Conservation (phyloP, 2,329 filamentous ascomycete genomes). For the Calonectria honghensis region DNA sequence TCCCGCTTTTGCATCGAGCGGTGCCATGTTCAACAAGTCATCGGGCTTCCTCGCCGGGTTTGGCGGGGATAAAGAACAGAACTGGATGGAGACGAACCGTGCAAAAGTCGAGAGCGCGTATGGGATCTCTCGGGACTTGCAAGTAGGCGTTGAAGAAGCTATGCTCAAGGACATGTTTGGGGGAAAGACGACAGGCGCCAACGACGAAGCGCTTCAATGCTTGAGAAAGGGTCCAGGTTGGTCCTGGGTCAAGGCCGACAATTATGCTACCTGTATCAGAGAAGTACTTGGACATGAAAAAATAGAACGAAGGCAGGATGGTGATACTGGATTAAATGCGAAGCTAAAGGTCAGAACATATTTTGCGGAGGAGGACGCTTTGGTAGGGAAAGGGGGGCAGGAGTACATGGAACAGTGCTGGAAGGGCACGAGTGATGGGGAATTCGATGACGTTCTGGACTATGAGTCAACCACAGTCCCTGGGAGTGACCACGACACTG, state of each 20-base stretch:
- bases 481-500: constrained; percentile 43
- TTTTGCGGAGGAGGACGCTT: constrained; percentile 42
- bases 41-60: constrained; percentile 25
- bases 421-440: constrained; percentile 30
- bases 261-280: constrained; percentile 40
- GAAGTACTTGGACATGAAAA: constrained; percentile 33
- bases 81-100: constrained; percentile 35
- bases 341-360: constrained; percentile 40
- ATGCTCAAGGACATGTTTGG: constrained; percentile 42
- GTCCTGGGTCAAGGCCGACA: constrained; percentile 41
- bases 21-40: constrained; percentile 34
- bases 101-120: constrained; percentile 30
- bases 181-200: constrained; percentile 47
- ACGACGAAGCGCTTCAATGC: constrained; percentile 45
- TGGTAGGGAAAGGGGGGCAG: constrained; percentile 46
- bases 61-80: constrained; percentile 13
- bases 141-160: constrained; percentile 34
- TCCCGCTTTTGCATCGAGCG: constrained; percentile 40
- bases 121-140: constrained; percentile 33
- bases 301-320: background rate
- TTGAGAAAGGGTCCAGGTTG: constrained; percentile 41
- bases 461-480: constrained; percentile 35
- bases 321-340: background rate
- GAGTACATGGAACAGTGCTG: constrained; percentile 46
- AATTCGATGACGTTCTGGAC: constrained; percentile 40